These are phyloP conservation scores for Colletotrichum somersetense DNA, from an alignment of 2,329 filamentous ascomycete genomes.

Conservation along the genomic window DNA sequence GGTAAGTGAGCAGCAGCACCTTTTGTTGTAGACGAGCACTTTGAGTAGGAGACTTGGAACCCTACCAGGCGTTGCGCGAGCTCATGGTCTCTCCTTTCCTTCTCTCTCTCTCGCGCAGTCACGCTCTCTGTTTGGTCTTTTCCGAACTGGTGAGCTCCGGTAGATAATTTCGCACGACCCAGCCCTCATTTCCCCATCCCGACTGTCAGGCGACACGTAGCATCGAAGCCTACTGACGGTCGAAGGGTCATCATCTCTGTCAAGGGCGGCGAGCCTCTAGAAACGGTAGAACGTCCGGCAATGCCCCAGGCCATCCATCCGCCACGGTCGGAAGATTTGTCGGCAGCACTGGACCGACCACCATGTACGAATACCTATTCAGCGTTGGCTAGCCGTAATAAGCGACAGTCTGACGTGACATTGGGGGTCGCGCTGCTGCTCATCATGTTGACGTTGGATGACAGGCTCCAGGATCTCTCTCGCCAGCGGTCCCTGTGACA, in stretches of 20 bases:
- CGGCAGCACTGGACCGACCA: slow-evolving; percentile 28
- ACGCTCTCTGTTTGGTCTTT: background rate
- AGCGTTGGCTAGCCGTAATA: background rate
- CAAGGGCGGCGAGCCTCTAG: background rate
- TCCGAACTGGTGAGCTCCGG: background rate
- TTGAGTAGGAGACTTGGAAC: background rate
- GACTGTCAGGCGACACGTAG: slow-evolving; percentile 13
- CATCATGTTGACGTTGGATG: slow-evolving; percentile 16
- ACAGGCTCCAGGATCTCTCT: slow-evolving; percentile 33
- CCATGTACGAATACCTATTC: background rate
- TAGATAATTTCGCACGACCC: slow-evolving; percentile 21
- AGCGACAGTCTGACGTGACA: slow-evolving; percentile 35
- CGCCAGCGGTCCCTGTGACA: slow-evolving; percentile 16
- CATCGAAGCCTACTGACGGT: background rate
- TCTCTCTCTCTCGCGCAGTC: too few species aligned
- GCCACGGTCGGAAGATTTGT: slow-evolving; percentile 33
- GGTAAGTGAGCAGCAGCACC: background rate
- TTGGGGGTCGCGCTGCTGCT: slow-evolving; percentile 26
- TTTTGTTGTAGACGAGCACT: background rate
- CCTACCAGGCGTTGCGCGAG: too few species aligned
- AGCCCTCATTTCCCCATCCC: slow-evolving; percentile 25
- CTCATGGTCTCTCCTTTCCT: background rate
- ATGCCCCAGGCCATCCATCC: slow-evolving; percentile 1
- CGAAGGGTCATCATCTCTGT: background rate
- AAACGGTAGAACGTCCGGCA: slow-evolving; percentile 2